Evolutionary conservation across 2,329 filamentous ascomycete genomes (phyloP).

Genomic region (Periconia digitata): DNA sequence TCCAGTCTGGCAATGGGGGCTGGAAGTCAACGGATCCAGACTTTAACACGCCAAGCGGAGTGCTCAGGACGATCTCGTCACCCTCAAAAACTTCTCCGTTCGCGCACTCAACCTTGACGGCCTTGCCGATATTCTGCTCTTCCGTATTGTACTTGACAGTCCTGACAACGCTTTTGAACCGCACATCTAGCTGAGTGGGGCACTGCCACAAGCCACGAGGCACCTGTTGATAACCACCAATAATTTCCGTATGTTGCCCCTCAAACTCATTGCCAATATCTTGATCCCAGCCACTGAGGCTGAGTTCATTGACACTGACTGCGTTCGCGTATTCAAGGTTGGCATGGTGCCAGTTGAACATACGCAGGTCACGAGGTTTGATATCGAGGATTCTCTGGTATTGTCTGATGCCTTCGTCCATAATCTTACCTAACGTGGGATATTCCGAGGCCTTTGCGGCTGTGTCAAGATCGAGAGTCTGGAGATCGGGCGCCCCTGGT

Average conservation of each 20-base stretch:
- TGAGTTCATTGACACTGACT: constrained; percentile 81
- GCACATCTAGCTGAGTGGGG: constrained; percentile 75
- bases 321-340: constrained; percentile 98
- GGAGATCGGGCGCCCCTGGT: constrained; percentile 59
- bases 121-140: constrained; percentile 19
- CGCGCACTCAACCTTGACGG: constrained; percentile 61
- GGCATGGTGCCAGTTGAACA: constrained; percentile 97
- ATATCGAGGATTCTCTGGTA: constrained; percentile 83
- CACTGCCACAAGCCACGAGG: constrained; percentile 81
- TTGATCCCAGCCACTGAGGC: constrained; percentile 91
- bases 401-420: constrained; percentile 87
- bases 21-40: constrained; percentile 79
- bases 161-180: constrained; percentile 71
- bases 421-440: constrained; percentile 84
- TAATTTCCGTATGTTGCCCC: constrained; percentile 87
- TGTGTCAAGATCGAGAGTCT: constrained; percentile 70
- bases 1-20: constrained; percentile 88
- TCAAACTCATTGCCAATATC: constrained; percentile 98
- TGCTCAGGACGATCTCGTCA: constrained; percentile 88
- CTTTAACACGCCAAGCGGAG: constrained; percentile 89
- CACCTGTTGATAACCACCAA: constrained; percentile 91
- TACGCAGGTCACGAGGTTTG: constrained; percentile 79
- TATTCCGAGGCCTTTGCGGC: constrained; percentile 62
- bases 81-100: constrained; percentile 77
- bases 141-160: constrained; percentile 63